A percentile compares a stretch with the other conserved stretches of the same genome.
phyloP scores from a whole-genome alignment of 768 basidiomycete genomes.

The Phylloporus sp. region DNA sequence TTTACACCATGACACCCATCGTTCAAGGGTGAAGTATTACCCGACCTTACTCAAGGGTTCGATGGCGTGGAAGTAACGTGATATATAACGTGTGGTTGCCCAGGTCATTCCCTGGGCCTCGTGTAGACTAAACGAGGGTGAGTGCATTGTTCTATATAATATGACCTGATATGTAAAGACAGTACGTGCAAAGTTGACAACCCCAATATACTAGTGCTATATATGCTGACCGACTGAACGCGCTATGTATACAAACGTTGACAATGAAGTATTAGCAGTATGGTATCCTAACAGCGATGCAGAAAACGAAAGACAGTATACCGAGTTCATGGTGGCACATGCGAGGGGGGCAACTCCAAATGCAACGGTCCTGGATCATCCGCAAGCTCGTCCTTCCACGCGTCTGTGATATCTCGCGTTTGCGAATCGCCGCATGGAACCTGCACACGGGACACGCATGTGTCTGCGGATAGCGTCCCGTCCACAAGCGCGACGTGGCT shows the following conservation, averaged over 20 bases:
- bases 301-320: background rate
- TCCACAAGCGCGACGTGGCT: background rate
- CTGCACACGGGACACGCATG: background rate
- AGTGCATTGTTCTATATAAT: too few species aligned
- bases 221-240: background rate
- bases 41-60: too few species aligned
- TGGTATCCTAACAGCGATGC: background rate
- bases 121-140: too few species aligned
- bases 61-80: too few species aligned
- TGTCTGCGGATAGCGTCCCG: background rate
- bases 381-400: background rate
- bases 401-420: background rate
- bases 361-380: background rate
- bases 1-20: too few species aligned
- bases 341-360: background rate
- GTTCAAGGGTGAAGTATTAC: too few species aligned
- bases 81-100: too few species aligned
- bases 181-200: background rate
- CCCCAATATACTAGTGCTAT: background rate
- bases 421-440: background rate
- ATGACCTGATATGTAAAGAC: background rate
- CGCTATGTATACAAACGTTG: background rate
- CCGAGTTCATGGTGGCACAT: background rate
- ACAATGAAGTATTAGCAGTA: background rate
- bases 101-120: too few species aligned